Evolutionary conservation across 768 basidiomycete genomes (phyloP), one percentile per base, ranked within the genome.

Genomic region (Mycena leptocephala): DNA sequence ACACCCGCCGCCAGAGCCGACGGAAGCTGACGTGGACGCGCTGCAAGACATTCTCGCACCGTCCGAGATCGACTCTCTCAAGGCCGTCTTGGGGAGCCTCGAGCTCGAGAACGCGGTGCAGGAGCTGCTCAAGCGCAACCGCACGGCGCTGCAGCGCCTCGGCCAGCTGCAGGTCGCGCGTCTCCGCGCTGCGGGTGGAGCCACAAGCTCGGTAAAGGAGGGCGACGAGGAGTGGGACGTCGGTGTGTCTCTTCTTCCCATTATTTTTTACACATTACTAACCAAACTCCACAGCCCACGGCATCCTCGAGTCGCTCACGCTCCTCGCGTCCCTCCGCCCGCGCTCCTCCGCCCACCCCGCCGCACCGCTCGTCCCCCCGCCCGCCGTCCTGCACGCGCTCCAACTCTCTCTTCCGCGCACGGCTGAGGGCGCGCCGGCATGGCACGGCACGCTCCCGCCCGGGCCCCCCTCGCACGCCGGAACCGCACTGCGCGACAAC

Each of bases 191-290:
- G 88, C 88, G 28, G 88, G 87, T 18, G 88, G 86, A 46, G 89
- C 86, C 11, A 82, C 82, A 39, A 87, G 86, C 67, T 72, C 75
- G 14, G 91, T 92, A 4, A 89, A 92, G 81, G 90, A 92, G 80
- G 93, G 89, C 39, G 94, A 94, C 14, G 95, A 96, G 83, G 95
- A 97, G 82, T 95, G 94, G 94, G 93, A 95, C 78, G 91, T 90
- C 75, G 96, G 95, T 96, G 80, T 78, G 93, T 16, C 24, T 58
- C 70, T 66, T 62, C 43, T 35, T 33, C 56, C 43, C 77, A 41
- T 66, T 75, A 43, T 70, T 68, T 74, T 51, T 75, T 80, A 79
- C 72, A 64, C 37, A 53, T 76, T 64, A 37, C 56, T 79, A 68
- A 73, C 16, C 13, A 28, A 33, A 11, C 11, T 16, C 24, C 71